These are phyloP conservation scores for Sherardia arvensis DNA, from an alignment of 257 asterid species.

Conservation along the genomic window DNA sequence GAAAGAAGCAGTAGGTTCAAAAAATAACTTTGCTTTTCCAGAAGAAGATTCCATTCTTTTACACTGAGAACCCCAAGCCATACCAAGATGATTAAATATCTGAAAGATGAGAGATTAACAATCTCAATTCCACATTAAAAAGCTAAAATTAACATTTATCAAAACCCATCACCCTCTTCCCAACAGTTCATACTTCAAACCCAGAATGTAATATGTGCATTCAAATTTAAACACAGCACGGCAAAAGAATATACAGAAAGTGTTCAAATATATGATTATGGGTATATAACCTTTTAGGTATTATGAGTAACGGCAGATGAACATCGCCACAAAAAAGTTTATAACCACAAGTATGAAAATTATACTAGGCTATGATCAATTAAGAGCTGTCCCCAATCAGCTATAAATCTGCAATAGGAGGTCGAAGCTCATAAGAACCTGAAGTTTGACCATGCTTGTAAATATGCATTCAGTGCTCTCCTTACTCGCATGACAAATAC, in stretches of 20 bases:
- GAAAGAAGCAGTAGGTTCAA: constrained; percentile 55
- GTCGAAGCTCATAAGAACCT: constrained; percentile 41
- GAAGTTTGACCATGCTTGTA: constrained; percentile 77
- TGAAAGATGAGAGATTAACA: constrained; percentile 15
- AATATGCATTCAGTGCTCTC: constrained; percentile 89
- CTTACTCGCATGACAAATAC: constrained; percentile 75
- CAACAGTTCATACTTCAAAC: neutral
- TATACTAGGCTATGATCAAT: neutral
- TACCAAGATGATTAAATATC: constrained; percentile 90
- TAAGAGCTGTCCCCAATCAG: neutral
- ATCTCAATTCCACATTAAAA: neutral
- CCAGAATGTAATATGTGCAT: neutral
- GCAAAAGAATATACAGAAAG: neutral
- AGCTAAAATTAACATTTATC: neutral
- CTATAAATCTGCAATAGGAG: constrained; percentile 5
- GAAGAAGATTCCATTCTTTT: constrained; percentile 30
- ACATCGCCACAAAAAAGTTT: neutral
- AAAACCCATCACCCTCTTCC: neutral
- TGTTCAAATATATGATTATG: neutral
- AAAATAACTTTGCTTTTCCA: constrained; percentile 29
- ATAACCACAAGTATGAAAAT: neutral
- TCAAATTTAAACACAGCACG: neutral
- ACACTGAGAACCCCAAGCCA: constrained; percentile 70
- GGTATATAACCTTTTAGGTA: neutral
- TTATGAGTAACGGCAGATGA: neutral